phyloP scores from a whole-genome alignment of 495 filamentous ascomycete species.

The Aspergillus homomorphus region DNA sequence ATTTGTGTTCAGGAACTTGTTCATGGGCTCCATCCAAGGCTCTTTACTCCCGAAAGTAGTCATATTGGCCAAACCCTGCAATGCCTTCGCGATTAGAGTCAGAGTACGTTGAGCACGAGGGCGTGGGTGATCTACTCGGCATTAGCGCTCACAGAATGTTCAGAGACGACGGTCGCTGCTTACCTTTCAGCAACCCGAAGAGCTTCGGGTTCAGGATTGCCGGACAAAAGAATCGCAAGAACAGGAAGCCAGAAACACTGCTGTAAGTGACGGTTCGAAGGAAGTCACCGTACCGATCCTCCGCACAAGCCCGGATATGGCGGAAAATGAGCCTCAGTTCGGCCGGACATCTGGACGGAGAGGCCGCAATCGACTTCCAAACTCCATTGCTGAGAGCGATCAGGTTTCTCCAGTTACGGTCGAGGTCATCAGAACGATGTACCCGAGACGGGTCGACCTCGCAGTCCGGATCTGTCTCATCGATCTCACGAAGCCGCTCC shows the following conservation, averaged over 20 bases:
- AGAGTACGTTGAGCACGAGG: conserved; percentile 84
- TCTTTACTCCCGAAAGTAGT: conserved; percentile 93
- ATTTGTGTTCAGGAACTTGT: conserved; percentile 54
- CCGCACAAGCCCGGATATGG: conserved; percentile 89
- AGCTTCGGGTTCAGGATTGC: conserved; percentile 95
- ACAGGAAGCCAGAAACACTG: conserved; percentile 94
- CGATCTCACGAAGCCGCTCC: conserved; percentile 83
- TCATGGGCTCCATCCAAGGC: conserved; percentile 99
- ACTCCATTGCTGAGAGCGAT: conserved; percentile 73
- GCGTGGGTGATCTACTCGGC: conserved; percentile 70
- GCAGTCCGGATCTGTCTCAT: conserved; percentile 83
- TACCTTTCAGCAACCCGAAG: conserved; percentile 85
- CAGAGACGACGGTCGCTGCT: neutral
- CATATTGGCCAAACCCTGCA: conserved; percentile 95
- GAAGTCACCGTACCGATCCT: conserved; percentile 96
- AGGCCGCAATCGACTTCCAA: conserved; percentile 78
- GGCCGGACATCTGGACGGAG: conserved; percentile 69
- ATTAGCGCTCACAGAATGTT: conserved; percentile 11
- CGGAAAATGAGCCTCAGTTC: conserved; percentile 87
- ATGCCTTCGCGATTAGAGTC: conserved; percentile 88
- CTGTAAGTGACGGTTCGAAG: conserved; percentile 90
- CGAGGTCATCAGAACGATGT: conserved; percentile 66
- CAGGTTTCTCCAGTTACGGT: conserved; percentile 79
- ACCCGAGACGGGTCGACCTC: conserved; percentile 86
- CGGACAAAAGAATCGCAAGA: conserved; percentile 93